Percentiles rank a stretch among this genome's conserved stretches.
Evolutionary conservation across 805 yeast genomes (phyloP).

Genomic region (Brettanomyces naardenensis): DNA sequence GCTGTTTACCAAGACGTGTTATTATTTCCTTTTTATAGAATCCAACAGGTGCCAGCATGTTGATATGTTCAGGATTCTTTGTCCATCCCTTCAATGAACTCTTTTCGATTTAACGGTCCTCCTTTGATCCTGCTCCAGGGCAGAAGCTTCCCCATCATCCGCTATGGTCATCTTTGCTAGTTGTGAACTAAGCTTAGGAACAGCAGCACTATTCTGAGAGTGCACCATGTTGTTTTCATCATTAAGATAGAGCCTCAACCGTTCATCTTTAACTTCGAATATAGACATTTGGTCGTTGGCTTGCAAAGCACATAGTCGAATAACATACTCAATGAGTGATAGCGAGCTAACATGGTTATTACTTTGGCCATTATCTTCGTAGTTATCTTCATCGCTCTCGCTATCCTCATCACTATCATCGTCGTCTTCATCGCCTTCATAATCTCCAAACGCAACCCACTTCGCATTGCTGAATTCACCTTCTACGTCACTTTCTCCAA

Average conservation of each 20-base stretch:
- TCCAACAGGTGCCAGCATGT: no score
- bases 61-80: no score
- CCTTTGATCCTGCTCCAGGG: no score
- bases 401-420: slow-evolving; percentile 22
- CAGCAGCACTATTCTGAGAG: no score
- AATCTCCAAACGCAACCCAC: slow-evolving; percentile 48
- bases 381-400: slow-evolving; percentile 19
- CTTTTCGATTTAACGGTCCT: no score
- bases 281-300: slow-evolving; percentile 48
- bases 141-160: no score
- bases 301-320: slow-evolving; percentile 55
- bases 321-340: slow-evolving; percentile 54
- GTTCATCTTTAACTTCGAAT: slow-evolving; percentile 55
- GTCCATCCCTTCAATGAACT: no score
- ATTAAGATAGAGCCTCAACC: slow-evolving; percentile 48
- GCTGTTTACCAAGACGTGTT: no score
- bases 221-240: slow-evolving; percentile 54
- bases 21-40: no score
- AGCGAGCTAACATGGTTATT: slow-evolving; percentile 17
- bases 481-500: slow-evolving; percentile 5
- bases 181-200: not conserved
- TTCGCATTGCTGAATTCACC: slow-evolving; percentile 18
- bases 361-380: slow-evolving; percentile 15
- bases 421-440: slow-evolving; percentile 25
- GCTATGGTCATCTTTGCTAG: not conserved